Evolutionary conservation across 306 rosid species (phyloP), one percentile per base, ranked within the genome.

Genomic region (Prunus dulcis): DNA sequence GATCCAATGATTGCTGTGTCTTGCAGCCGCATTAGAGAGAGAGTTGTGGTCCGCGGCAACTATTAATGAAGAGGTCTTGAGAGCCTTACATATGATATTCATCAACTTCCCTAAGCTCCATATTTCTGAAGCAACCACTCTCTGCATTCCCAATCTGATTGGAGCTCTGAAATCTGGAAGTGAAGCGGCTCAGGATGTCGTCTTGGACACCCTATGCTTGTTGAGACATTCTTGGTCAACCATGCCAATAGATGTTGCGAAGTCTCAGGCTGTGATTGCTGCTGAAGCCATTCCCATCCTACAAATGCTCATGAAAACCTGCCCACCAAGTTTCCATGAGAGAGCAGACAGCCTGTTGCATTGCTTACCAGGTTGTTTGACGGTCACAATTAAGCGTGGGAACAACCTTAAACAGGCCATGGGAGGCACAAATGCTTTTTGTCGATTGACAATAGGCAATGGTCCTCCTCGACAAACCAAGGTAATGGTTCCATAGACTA

Each of bases 261-360:
- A 88, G 81, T 90, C 97, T 74, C 98, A 92, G 76, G 90, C 97
- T 66, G 83, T 88, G 87, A 79, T 88, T 74, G 97, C 98, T 62
- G 96, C 98, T 8, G 98, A 95, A 85, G 97, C 98, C 78, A 90
- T 95, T 82, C 98, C 98, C 74, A 90, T 89, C 64, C 83, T 95
- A 84, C 98, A 95, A 89, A 89, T 90, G 98, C 97, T 95, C 73
- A 92, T 92, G 97, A 95, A 92, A 85, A 89, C 98, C 67, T 92
- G 97, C 85, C 97, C 98, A 11, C 98, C 98, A 61, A 88, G 96
- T 88, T 95, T 95, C 80, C 97, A 95, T 76, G 98, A 95, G 83
- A 90, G 96, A 87, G 98, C 97, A 47, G 97, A 95, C 85, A 78
- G 93, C 74, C 85, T 95, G 50, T 85, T 95, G 87, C 97, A 92